Base-by-base conservation (phyloP, 2,329 filamentous ascomycete species). In the Stromatinia cepivora region DNA sequence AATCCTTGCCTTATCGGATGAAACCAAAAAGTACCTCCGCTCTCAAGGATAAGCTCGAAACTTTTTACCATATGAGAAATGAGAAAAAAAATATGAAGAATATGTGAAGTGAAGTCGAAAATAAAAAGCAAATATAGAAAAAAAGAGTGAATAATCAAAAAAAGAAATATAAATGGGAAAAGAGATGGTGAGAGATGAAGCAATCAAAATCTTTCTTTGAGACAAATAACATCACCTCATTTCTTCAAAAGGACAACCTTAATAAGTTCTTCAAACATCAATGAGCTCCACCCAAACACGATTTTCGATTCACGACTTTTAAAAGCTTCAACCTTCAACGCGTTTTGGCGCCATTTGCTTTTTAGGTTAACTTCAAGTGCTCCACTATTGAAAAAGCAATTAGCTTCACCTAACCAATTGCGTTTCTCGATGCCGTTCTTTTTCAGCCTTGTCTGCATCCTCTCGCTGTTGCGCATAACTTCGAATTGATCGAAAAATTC, bases 321-420 rank as follows among this genome's bases (percentile, higher is more conserved):
- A 50, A 39, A 28, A 52, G 46, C 61, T 63, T 63, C 61, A 63
- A 61, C 57, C 17, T 61, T 61, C 56, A 11, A 61, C 61, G 61
- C 61, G 61, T 64, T 52, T 39, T 64, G 61, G 48, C 61, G 61
- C 61, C 15, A 63, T 42, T 63, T 42, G 46, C n/a, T 63, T 63
- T 28, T 39, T 1, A 13, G 46, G 31, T 52, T 25, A 22, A 28
- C 39, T 42, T 42, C 39, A 57, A 39, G 54, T 52, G n/a, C 61
- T 64, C 61, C 61, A 52, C 61, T 53, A 39, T 63, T 63, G 46
- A 64, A 64, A 64, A 64, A 64, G 45, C 45, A 63, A 50, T 52
- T 52, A 42, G n/a, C 31, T 52, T 28, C 31, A 9, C 25, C 17
- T n/a, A 34, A 42, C 61, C 61, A 64, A 42, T 64, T 52, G 46